Evolutionary conservation across 345 rosid genomes (phyloP).

Genomic region (Conringia planisiliqua): DNA sequence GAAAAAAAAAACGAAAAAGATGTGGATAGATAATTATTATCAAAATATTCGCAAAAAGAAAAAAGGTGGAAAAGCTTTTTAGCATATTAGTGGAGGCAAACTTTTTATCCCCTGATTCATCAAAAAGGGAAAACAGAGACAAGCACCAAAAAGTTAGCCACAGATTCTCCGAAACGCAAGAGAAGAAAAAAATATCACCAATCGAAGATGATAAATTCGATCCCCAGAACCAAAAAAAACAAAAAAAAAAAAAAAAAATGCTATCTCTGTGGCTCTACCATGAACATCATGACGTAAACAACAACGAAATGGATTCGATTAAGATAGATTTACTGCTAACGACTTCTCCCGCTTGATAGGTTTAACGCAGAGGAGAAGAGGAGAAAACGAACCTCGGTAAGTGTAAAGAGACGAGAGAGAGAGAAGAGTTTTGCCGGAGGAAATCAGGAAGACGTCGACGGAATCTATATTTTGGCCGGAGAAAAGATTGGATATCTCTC

Average conservation of each 20-base stretch:
- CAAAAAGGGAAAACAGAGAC: slow-evolving; percentile 20
- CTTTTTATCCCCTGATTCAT: neutral
- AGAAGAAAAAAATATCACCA: neutral
- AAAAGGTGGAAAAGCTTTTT: neutral
- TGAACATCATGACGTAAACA: neutral
- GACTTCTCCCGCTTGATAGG: neutral
- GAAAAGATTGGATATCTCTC: neutral
- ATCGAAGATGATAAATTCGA: too few species aligned
- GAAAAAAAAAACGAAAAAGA: neutral
- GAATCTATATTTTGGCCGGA: neutral
- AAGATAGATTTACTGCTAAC: neutral
- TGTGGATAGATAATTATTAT: neutral
- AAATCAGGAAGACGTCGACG: neutral
- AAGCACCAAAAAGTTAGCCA: slow-evolving; percentile 12
- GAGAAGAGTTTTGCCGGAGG: neutral
- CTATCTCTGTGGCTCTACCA: neutral
- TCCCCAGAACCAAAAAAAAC: neutral
- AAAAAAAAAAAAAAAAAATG: neutral
- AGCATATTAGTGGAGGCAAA: slow-evolving; percentile 4
- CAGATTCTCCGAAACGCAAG: neutral
- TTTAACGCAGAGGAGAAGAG: neutral
- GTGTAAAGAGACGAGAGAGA: slow-evolving; percentile 16
- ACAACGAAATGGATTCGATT: slow-evolving; percentile 18
- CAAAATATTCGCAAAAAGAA: neutral
- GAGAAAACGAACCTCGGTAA: slow-evolving; percentile 12